These are phyloP conservation scores for Cryomyces antarcticus DNA, from an alignment of 495 filamentous ascomycete genomes.

Conservation along the genomic window DNA sequence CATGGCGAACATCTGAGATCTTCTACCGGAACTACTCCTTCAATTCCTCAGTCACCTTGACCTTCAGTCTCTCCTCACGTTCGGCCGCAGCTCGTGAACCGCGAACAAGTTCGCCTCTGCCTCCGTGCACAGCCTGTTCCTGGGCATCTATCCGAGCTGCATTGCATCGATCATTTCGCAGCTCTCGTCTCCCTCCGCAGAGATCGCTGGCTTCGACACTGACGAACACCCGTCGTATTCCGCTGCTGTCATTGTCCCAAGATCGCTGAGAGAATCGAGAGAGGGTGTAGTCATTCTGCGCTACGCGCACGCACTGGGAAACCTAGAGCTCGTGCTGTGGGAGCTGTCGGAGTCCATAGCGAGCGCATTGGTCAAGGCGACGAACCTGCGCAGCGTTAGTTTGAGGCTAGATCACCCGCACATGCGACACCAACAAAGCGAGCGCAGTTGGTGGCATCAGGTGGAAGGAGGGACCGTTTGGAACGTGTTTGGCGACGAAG, in stretches of 20 bases:
- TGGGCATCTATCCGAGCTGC: conserved; percentile 10
- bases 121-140: conserved; percentile 9
- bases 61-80: conserved; percentile 7
- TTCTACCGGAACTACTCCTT: conserved; percentile 11
- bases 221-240: conserved; percentile 1
- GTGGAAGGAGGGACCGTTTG: conserved; percentile 4
- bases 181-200: background rate
- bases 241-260: conserved; percentile 8
- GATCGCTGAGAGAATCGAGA: conserved; percentile 2
- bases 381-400: conserved; percentile 6
- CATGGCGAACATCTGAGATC: background rate
- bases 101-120: conserved; percentile 6
- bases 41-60: conserved; percentile 10
- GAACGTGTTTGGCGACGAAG: conserved; percentile 2
- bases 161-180: conserved; percentile 5
- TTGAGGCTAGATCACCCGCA: conserved; percentile 11
- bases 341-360: conserved; percentile 5
- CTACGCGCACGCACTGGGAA: conserved; percentile 4
- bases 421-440: conserved; percentile 1
- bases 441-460: conserved; percentile 2
- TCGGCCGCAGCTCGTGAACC: conserved; percentile 7
- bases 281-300: conserved; percentile 12
- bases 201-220: background rate
- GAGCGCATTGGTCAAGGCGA: conserved; percentile 5
- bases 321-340: conserved; percentile 10